Conservation (phyloP, 1,284 basidiomycete species). For the Cutaneotrichosporon cyanovorans region DNA sequence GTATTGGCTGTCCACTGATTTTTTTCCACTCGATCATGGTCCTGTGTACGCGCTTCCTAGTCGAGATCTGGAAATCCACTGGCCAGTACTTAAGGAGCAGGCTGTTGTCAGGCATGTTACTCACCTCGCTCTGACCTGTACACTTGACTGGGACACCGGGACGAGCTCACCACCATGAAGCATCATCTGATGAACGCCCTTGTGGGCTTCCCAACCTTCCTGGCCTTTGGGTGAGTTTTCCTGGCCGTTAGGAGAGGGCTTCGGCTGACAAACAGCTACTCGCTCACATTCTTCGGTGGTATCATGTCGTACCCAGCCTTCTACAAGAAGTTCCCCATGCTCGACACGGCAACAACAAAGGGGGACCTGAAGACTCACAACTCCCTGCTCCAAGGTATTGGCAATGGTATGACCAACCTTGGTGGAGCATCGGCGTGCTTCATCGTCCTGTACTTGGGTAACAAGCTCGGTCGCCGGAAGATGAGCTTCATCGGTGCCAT, state of each 20-base stretch:
- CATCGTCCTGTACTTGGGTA: constrained; percentile 37
- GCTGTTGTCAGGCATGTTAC: too few species aligned
- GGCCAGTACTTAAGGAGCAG: too few species aligned
- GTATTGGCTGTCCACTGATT: too few species aligned
- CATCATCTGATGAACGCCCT: constrained; percentile 22
- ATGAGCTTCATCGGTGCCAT: constrained; percentile 25
- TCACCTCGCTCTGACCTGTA: too few species aligned
- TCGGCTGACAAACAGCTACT: constrained; percentile 13
- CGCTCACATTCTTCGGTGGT: constrained; percentile 21
- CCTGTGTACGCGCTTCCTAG: too few species aligned
- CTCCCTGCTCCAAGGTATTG: constrained; percentile 32
- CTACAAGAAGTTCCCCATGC: constrained; percentile 20
- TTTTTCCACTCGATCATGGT: too few species aligned
- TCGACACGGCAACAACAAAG: constrained; percentile 21
- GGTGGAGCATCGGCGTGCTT: constrained; percentile 40
- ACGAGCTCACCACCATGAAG: constrained; percentile 4
- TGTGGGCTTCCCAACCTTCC: constrained; percentile 25
- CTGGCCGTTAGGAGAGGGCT: constrained; percentile 14
- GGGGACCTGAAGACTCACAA: constrained; percentile 24
- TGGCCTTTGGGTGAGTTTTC: too few species aligned
- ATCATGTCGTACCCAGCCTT: constrained; percentile 21
- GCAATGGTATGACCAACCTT: constrained; percentile 37
- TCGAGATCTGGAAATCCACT: too few species aligned
- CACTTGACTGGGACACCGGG: too few species aligned
- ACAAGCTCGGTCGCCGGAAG: constrained; percentile 36